Conservation (phyloP, 129 eudicot genomes). For the Helichrysum umbraculigerum region DNA sequence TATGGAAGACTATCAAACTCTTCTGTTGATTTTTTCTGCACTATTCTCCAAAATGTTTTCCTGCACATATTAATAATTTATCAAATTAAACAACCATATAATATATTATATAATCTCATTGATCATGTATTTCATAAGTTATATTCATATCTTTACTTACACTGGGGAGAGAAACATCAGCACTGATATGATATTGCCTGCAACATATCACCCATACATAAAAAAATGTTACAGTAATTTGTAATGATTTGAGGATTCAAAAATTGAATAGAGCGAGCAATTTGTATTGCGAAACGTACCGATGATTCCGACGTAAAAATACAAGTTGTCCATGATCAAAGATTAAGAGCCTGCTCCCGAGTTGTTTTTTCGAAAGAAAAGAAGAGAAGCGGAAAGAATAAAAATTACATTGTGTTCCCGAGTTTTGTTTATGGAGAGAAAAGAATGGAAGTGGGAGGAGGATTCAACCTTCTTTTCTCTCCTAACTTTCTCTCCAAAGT, state of each 20-base stretch:
- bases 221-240: background rate
- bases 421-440: too few relatives aligned
- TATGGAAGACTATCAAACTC: conserved; percentile 77
- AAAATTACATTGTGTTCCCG: too few relatives aligned
- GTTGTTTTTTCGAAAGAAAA: too few relatives aligned
- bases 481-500: too few relatives aligned
- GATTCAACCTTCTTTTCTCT: too few relatives aligned
- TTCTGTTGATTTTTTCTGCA: conserved; percentile 48
- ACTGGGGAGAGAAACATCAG: conserved; percentile 68
- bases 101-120: background rate
- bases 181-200: conserved; percentile 69
- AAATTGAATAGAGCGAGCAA: background rate
- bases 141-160: conserved; percentile 36
- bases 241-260: background rate
- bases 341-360: too few relatives aligned
- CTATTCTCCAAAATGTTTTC: conserved; percentile 53
- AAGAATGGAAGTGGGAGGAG: too few relatives aligned
- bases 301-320: conserved; percentile 49
- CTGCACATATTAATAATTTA: conserved; percentile 33
- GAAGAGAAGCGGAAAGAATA: too few relatives aligned
- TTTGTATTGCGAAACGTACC: conserved; percentile 25
- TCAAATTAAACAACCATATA: too few relatives aligned
- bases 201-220: background rate
- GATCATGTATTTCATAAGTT: too few relatives aligned
- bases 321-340: conserved; percentile 38